Evolutionary conservation across 1,284 basidiomycete genomes (phyloP).

Genomic region (Ceraceosorus guamensis): DNA sequence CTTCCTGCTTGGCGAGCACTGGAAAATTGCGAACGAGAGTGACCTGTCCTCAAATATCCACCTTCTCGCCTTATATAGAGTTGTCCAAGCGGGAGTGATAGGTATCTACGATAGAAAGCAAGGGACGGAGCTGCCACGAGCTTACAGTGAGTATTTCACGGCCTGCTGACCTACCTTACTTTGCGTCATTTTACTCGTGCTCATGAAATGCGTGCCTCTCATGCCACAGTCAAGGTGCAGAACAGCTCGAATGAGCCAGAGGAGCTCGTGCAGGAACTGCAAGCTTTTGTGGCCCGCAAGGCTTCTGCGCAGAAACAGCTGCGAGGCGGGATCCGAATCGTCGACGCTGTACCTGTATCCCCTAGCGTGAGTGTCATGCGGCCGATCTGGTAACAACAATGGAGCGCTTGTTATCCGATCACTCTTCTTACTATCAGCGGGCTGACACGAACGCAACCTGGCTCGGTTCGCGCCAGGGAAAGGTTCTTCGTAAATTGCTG

Average conservation of each 20-base stretch:
- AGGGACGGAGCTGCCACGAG: slow-evolving; percentile 11
- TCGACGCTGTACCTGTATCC: slow-evolving; percentile 21
- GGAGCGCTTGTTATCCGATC: too few species aligned
- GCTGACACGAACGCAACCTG: too few species aligned
- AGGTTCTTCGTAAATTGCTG: neutral
- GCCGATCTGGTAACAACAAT: too few species aligned
- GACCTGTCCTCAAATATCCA: too few species aligned
- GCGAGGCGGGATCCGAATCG: slow-evolving; percentile 20
- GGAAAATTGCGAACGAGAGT: neutral
- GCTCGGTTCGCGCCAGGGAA: too few species aligned
- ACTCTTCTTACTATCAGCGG: too few species aligned
- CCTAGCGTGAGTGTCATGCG: slow-evolving; percentile 21
- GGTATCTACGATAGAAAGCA: slow-evolving; percentile 27
- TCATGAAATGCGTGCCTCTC: too few species aligned
- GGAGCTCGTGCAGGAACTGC: slow-evolving; percentile 11
- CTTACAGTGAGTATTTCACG: slow-evolving; percentile 3
- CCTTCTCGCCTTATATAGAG: neutral
- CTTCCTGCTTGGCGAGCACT: neutral
- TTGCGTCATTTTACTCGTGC: neutral
- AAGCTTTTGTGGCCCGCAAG: slow-evolving; percentile 15
- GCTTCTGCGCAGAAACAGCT: slow-evolving; percentile 20
- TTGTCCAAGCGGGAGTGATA: slow-evolving; percentile 32
- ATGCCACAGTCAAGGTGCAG: neutral
- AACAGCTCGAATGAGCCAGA: neutral
- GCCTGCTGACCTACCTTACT: neutral